A percentile compares a stretch with the other conserved stretches of the same genome.
phyloP scores from a whole-genome alignment of 1,284 basidiomycete genomes.

The Grifola frondosa region DNA sequence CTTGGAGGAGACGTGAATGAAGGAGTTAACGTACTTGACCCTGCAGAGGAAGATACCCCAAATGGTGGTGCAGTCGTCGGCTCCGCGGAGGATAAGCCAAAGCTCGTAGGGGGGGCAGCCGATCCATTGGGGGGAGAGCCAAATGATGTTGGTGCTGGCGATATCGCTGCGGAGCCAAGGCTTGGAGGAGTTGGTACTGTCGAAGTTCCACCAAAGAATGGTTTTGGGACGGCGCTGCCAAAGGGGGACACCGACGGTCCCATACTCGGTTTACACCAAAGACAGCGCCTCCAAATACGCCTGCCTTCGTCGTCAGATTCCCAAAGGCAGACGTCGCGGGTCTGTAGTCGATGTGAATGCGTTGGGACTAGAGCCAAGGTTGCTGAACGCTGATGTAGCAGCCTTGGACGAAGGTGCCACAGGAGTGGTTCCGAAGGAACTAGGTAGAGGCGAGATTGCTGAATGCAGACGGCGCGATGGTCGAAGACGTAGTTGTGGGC shows the following conservation, averaged over 20 bases:
- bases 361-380: constrained; percentile 7
- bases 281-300: constrained; percentile 14
- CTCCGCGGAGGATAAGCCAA: background rate
- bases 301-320: constrained; percentile 13
- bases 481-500: background rate
- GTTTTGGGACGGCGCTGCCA: constrained; percentile 7
- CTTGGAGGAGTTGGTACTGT: constrained; percentile 1
- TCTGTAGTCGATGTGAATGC: constrained; percentile 1
- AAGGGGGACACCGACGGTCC: constrained; percentile 8
- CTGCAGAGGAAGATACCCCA: background rate
- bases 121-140: constrained; percentile 4
- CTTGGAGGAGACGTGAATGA: too few relatives aligned
- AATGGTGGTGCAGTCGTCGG: constrained; percentile 1
- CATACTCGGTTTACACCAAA: constrained; percentile 14
- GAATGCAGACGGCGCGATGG: background rate
- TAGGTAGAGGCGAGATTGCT: background rate
- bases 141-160: background rate
- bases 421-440: background rate
- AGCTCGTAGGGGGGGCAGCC: background rate
- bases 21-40: too few relatives aligned
- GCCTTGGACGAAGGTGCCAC: constrained; percentile 3
- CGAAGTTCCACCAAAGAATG: constrained; percentile 11
- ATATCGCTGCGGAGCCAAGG: background rate
- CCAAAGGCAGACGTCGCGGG: constrained; percentile 24
- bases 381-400: constrained; percentile 14